Conservation (phyloP, 768 basidiomycete species). For the Amanita subjunquillea region DNA sequence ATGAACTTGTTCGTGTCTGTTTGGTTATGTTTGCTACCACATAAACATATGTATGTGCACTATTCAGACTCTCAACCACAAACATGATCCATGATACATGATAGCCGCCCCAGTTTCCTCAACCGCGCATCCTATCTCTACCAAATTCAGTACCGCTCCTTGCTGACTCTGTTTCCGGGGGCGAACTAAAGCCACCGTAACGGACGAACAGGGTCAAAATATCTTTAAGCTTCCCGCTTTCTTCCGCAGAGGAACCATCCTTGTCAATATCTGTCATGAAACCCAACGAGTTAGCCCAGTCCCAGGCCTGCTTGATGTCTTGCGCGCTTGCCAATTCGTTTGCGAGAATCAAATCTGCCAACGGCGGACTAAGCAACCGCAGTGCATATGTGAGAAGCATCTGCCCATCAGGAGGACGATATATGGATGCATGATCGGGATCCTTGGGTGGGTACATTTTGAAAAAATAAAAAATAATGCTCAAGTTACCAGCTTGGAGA, state of each 20-base stretch:
- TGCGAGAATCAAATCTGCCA: conserved; percentile 55
- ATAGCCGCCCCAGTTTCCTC: background rate
- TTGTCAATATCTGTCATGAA: conserved; percentile 12
- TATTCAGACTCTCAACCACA: background rate
- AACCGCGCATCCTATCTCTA: background rate
- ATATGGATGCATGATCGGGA: conserved; percentile 38
- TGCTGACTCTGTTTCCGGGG: conserved; percentile 18
- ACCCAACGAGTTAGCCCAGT: conserved; percentile 28
- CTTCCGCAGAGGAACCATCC: conserved; percentile 13
- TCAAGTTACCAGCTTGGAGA: conserved; percentile 38
- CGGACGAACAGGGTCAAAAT: conserved; percentile 42
- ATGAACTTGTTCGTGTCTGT: background rate
- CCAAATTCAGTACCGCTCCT: conserved; percentile 1
- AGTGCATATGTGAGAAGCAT: conserved; percentile 47
- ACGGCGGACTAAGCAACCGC: conserved; percentile 49
- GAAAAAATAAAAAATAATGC: conserved; percentile 52
- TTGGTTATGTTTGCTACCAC: conserved; percentile 10
- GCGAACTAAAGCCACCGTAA: conserved; percentile 41
- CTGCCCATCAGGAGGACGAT: conserved; percentile 28
- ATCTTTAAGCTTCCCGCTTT: conserved; percentile 32
- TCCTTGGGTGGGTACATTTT: conserved; percentile 46
- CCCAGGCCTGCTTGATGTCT: conserved; percentile 45
- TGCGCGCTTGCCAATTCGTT: conserved; percentile 37
- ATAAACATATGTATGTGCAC: too few relatives aligned
- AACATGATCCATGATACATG: background rate